Evolutionary conservation across 805 yeast species (phyloP), one percentile per base, ranked within the genome.

Genomic region (Isabelozyma pseudorhagii): DNA sequence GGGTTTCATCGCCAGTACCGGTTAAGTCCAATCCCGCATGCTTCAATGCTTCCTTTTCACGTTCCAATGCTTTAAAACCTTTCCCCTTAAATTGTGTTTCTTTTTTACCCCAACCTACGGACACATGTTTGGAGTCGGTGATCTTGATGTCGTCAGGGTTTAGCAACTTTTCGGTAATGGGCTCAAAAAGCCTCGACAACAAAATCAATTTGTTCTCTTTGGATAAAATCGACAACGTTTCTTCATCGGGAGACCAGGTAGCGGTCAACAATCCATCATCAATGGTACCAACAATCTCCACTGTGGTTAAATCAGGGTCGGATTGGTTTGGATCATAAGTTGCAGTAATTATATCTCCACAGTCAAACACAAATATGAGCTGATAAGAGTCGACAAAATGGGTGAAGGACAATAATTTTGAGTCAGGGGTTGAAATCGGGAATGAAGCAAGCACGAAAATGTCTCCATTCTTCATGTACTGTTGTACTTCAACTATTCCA

Each of bases 21-120:
- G 84, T 87, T 52, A 84, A 70, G 55, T 82, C 87, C 51, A 85
- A 66, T 17, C 92, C 94, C 1, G 92, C 84, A 60, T 80, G 80
- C 64, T 60, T 84, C 75, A 80, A 67, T 2, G 83, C 79, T 46
- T 63, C 64, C 49, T 71, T 68, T 57, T 80, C 87, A 67, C 93
- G 78, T 68, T 87, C 96, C 52, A 81, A 62, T 7, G 87, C 90
- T 59, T 85, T 85, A 29, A 88, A 94, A 54, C 99, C 99, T 61
- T 81, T 85, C 46, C 99, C 99, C 67, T 87, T 84, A 67, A 94
- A 94, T 69, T 94, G 99, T 0, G 99, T 94, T 66, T 93, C 98
- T 57, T 86, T 85, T 53, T 87, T 88, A 62, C 99, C 99, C 99
- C 99, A 94, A 25, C 99, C 99, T 41, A 94, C 97, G 27, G 93